These are phyloP conservation scores for Cochlearia excelsa DNA, from an alignment of 345 rosid genomes.

Conservation along the genomic window DNA sequence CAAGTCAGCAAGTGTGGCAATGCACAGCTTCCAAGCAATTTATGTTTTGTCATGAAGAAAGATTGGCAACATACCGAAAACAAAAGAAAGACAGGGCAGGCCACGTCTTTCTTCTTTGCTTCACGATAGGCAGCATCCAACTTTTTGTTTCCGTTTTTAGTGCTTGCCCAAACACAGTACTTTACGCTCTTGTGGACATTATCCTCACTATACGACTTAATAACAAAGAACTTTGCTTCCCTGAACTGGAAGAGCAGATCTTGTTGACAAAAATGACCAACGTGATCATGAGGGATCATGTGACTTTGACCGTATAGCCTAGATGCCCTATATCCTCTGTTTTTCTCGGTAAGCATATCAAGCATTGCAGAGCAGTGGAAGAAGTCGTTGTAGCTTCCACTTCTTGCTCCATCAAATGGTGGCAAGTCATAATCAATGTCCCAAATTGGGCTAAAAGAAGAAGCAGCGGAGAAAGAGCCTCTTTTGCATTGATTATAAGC, in stretches of 20 bases:
- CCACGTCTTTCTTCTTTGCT: conserved; percentile 52
- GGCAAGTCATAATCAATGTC: conserved; percentile 48
- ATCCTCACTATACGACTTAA: conserved; percentile 90
- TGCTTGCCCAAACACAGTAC: conserved; percentile 91
- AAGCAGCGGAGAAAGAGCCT: conserved; percentile 40
- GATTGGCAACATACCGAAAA: conserved; percentile 55
- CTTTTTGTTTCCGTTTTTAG: conserved; percentile 77
- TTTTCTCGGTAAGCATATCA: conserved; percentile 52
- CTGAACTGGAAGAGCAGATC: conserved; percentile 37
- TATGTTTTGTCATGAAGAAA: conserved; percentile 7
- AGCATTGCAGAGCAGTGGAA: conserved; percentile 40
- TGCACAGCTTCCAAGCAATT: conserved; percentile 9
- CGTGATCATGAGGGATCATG: conserved; percentile 27
- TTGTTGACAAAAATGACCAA: conserved; percentile 44
- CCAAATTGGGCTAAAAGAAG: conserved; percentile 34
- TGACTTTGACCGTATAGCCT: conserved; percentile 44
- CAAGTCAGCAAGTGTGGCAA: not conserved
- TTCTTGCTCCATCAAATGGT: conserved; percentile 47
- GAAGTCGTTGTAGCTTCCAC: conserved; percentile 44
- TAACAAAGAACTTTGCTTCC: conserved; percentile 74
- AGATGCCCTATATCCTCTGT: conserved; percentile 60
- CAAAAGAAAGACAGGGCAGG: conserved; percentile 64
- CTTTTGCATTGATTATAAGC: conserved; percentile 33
- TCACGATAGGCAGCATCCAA: conserved; percentile 75
- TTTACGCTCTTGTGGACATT: conserved; percentile 86